Percentiles rank a stretch among this genome's conserved stretches.
Conservation (phyloP, 108 stramenopile species). For the Skeletonema potamos region DNA sequence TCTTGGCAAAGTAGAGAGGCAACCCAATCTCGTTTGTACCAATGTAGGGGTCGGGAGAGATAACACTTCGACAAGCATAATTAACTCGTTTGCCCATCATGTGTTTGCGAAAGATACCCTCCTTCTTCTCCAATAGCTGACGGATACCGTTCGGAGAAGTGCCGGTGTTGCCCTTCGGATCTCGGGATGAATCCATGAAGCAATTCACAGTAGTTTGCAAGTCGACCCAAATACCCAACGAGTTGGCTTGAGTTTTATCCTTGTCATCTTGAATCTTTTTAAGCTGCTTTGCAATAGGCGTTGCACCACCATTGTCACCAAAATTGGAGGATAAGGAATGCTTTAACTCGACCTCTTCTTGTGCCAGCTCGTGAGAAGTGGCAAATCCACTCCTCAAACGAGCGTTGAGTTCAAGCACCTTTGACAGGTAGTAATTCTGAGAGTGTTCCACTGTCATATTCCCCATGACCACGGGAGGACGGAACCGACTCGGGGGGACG, state of each 20-base stretch:
- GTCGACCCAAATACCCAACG: conserved; percentile 84
- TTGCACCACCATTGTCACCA: conserved; percentile 5
- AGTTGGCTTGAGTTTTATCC: conserved; percentile 54
- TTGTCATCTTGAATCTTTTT: conserved; percentile 38
- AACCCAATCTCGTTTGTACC: conserved; percentile 99
- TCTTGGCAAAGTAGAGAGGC: conserved; percentile 94
- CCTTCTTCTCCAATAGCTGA: conserved; percentile 97
- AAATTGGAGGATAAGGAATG: not conserved
- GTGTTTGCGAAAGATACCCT: conserved; percentile 98
- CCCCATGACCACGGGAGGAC: conserved; percentile 92
- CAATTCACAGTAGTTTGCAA: conserved; percentile 95
- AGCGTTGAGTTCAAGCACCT: conserved; percentile 81
- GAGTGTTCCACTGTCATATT: conserved; percentile 93
- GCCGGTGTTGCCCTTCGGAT: conserved; percentile 63
- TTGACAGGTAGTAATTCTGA: conserved; percentile 88
- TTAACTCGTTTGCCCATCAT: conserved; percentile 99
- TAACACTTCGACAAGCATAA: conserved; percentile 95
- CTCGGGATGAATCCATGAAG: conserved; percentile 94
- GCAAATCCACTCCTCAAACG: conserved; percentile 49
- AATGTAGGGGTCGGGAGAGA: conserved; percentile 97
- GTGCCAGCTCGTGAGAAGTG: conserved; percentile 29
- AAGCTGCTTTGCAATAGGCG: conserved; percentile 2
- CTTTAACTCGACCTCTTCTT: conserved; percentile 38
- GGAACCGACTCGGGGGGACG: conserved; percentile 95
- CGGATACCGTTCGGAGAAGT: conserved; percentile 78